Evolutionary conservation across 2,329 filamentous ascomycete genomes (phyloP).

Genomic region (Grosmannia clavigera): DNA sequence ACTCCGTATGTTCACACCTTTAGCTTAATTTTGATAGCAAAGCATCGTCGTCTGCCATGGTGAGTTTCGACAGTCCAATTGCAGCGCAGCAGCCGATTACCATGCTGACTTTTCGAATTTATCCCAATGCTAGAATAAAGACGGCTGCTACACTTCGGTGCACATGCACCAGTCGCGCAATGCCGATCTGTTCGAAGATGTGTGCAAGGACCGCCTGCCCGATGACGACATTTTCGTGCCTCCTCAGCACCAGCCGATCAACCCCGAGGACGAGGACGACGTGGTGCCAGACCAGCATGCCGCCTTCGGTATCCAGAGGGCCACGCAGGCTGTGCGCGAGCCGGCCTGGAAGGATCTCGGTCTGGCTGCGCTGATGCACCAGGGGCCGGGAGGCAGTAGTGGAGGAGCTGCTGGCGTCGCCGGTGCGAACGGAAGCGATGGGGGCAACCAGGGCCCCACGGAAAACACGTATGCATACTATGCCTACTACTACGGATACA

Average conservation of each 20-base stretch:
- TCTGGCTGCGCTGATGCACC: slow-evolving; percentile 55
- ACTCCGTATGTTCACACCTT: neutral
- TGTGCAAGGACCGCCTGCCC: slow-evolving; percentile 58
- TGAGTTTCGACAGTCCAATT: neutral
- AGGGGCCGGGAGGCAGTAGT: slow-evolving; percentile 34
- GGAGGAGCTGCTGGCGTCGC: neutral
- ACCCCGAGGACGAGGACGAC: slow-evolving; percentile 81
- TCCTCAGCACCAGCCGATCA: slow-evolving; percentile 65
- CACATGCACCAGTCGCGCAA: slow-evolving; percentile 62
- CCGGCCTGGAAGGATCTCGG: slow-evolving; percentile 70
- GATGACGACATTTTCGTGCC: slow-evolving; percentile 74
- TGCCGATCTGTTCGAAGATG: slow-evolving; percentile 69
- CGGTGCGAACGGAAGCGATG: slow-evolving; percentile 11
- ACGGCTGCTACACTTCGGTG: slow-evolving; percentile 61
- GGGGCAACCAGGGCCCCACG: slow-evolving; percentile 3
- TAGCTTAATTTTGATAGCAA: neutral
- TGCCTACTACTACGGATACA: slow-evolving; percentile 13
- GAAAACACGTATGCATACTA: slow-evolving; percentile 21
- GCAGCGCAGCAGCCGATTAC: neutral
- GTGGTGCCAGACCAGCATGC: slow-evolving; percentile 81
- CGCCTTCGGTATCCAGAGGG: slow-evolving; percentile 73
- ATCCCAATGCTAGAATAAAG: slow-evolving; percentile 44
- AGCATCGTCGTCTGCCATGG: neutral
- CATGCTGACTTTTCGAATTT: neutral
- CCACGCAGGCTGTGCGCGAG: slow-evolving; percentile 59